A percentile compares a stretch with the other conserved stretches of the same genome.
Evolutionary conservation across 2,329 filamentous ascomycete species (phyloP).

Genomic region (Thelonectria blattea): DNA sequence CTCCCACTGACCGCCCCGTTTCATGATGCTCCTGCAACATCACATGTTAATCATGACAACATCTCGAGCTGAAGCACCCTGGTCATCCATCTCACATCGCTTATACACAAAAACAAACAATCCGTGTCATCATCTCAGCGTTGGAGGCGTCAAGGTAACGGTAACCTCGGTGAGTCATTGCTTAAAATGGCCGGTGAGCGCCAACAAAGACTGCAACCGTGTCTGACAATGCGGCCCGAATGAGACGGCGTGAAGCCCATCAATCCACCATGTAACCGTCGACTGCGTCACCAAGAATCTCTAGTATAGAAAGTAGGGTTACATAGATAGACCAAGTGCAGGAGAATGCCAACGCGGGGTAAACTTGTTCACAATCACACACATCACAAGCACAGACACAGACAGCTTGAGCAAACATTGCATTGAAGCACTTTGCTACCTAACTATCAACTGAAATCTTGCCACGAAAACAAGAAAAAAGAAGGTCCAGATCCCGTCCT

Average conservation of each 20-base stretch:
- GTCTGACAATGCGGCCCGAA: conserved; percentile 18
- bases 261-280: conserved; percentile 1
- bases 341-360: neutral
- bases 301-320: too few species aligned
- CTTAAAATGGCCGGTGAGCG: neutral
- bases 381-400: neutral
- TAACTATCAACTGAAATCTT: conserved; percentile 12
- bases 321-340: too few species aligned
- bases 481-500: conserved; percentile 27
- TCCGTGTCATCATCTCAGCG: neutral
- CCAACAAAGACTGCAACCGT: neutral
- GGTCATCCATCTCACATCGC: neutral
- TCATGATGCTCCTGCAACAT: neutral
- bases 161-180: conserved; percentile 13
- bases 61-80: neutral
- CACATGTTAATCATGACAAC: neutral
- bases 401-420: neutral
- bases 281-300: neutral
- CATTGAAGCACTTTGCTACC: neutral
- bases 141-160: conserved; percentile 1
- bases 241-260: conserved; percentile 9
- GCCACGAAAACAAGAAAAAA: conserved; percentile 14
- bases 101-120: neutral
- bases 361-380: neutral
- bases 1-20: neutral